These are phyloP conservation scores for Cardamine resedifolia DNA, from an alignment of 345 rosid species.

Conservation along the genomic window DNA sequence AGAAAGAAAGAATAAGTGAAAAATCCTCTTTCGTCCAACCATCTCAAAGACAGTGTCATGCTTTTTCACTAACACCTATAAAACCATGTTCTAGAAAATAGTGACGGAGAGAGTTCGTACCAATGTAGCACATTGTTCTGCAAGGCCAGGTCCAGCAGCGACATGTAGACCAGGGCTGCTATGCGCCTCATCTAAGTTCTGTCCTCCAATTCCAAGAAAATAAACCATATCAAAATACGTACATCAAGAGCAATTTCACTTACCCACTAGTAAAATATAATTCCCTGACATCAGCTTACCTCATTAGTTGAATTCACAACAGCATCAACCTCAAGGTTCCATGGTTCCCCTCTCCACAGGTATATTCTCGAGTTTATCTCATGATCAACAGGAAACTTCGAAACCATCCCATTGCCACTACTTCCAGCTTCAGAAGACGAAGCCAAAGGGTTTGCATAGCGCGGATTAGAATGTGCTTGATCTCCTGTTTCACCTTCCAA, in stretches of 20 bases:
- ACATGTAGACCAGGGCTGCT: constrained; percentile 95
- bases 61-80: background rate
- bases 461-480: constrained; percentile 53
- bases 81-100: background rate
- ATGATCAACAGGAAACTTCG: constrained; percentile 86
- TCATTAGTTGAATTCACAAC: constrained; percentile 97
- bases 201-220: constrained; percentile 36
- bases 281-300: constrained; percentile 46
- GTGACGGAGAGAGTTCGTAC: constrained; percentile 38
- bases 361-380: constrained; percentile 81
- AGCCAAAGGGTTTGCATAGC: constrained; percentile 73
- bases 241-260: background rate
- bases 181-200: constrained; percentile 90
- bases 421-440: constrained; percentile 50
- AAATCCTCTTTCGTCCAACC: background rate
- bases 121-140: constrained; percentile 88
- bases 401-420: constrained; percentile 55
- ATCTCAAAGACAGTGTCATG: background rate
- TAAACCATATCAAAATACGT: background rate
- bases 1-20: constrained; percentile 26
- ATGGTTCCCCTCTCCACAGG: constrained; percentile 93
- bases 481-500: constrained; percentile 62
- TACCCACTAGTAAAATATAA: background rate
- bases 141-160: constrained; percentile 96
- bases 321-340: constrained; percentile 98